Percentiles rank a stretch among this genome's conserved stretches.
Evolutionary conservation across 2,329 filamentous ascomycete genomes (phyloP).

Genomic region (Exophiala oligosperma): DNA sequence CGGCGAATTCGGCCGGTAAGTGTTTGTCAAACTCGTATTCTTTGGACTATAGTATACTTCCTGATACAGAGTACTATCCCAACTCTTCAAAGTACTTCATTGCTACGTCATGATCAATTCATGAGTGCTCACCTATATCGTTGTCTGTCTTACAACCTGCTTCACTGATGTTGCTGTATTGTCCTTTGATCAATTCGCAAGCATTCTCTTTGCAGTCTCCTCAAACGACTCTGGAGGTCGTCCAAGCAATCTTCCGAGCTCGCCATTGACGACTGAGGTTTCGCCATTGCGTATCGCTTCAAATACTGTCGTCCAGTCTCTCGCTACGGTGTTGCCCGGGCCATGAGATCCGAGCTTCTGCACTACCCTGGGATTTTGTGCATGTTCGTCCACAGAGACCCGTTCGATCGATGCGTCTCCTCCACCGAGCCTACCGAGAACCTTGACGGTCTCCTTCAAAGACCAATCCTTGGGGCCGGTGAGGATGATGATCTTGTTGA

Average conservation of each 20-base stretch:
- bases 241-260: background rate
- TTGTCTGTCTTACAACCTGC: too few species aligned
- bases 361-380: constrained; percentile 38
- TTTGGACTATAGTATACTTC: too few species aligned
- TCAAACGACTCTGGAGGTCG: background rate
- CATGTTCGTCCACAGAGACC: constrained; percentile 47
- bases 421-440: constrained; percentile 34
- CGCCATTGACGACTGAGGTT: constrained; percentile 40
- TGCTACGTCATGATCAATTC: too few species aligned
- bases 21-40: too few species aligned
- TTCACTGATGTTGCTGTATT: too few species aligned
- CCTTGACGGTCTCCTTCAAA: constrained; percentile 38
- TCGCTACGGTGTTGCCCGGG: constrained; percentile 32
- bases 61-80: too few species aligned
- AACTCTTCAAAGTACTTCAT: too few species aligned
- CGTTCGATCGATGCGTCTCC: constrained; percentile 36
- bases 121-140: too few species aligned
- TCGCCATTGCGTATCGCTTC: constrained; percentile 46
- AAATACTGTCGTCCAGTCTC: constrained; percentile 50
- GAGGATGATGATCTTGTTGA: constrained; percentile 38
- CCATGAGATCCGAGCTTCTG: background rate
- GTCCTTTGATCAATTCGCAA: background rate
- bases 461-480: constrained; percentile 37
- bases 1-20: too few species aligned
- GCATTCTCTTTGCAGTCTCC: background rate